Evolutionary conservation across 805 yeast species (phyloP).

Genomic region (Wickerhamomyces rabaulensis): DNA sequence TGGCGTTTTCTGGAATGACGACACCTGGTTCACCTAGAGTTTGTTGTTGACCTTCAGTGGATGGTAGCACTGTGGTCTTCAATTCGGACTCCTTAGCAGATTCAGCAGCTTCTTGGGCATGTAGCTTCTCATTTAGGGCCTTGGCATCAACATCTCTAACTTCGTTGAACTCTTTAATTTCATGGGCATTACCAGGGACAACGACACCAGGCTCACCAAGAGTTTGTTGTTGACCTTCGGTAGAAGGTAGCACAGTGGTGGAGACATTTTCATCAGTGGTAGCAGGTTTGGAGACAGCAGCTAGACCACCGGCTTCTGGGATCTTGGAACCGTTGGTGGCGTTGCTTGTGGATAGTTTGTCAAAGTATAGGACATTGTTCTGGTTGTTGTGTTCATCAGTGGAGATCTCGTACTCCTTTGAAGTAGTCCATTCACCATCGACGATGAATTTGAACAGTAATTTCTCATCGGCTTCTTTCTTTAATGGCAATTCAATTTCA

Average conservation of each 20-base stretch:
- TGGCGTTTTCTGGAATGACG: slow-evolving; percentile 57
- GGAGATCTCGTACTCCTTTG: slow-evolving; percentile 34
- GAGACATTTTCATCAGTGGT: slow-evolving; percentile 26
- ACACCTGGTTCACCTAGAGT: slow-evolving; percentile 65
- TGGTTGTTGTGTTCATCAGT: slow-evolving; percentile 36
- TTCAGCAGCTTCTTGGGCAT: slow-evolving; percentile 9
- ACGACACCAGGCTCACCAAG: slow-evolving; percentile 73
- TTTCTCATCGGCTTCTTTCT: slow-evolving; percentile 29
- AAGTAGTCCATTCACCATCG: slow-evolving; percentile 59
- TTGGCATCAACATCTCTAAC: slow-evolving; percentile 44
- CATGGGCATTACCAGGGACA: slow-evolving; percentile 50
- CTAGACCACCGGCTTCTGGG: slow-evolving; percentile 45
- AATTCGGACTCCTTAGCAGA: slow-evolving; percentile 6
- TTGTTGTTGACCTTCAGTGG: slow-evolving; percentile 35
- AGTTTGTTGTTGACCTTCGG: slow-evolving; percentile 33
- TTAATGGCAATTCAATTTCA: slow-evolving; percentile 52
- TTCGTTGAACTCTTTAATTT: slow-evolving; percentile 51
- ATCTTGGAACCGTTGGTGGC: slow-evolving; percentile 22
- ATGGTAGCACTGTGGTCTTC: slow-evolving; percentile 42
- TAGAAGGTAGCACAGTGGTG: slow-evolving; percentile 35
- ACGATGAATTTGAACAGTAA: slow-evolving; percentile 55
- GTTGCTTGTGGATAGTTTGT: slow-evolving; percentile 15
- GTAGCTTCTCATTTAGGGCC: slow-evolving; percentile 36
- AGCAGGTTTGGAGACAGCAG: slow-evolving; percentile 15
- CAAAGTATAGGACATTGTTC: slow-evolving; percentile 30